Conservation (phyloP, 2,329 filamentous ascomycete genomes). For the Niveomyces coronatus region DNA sequence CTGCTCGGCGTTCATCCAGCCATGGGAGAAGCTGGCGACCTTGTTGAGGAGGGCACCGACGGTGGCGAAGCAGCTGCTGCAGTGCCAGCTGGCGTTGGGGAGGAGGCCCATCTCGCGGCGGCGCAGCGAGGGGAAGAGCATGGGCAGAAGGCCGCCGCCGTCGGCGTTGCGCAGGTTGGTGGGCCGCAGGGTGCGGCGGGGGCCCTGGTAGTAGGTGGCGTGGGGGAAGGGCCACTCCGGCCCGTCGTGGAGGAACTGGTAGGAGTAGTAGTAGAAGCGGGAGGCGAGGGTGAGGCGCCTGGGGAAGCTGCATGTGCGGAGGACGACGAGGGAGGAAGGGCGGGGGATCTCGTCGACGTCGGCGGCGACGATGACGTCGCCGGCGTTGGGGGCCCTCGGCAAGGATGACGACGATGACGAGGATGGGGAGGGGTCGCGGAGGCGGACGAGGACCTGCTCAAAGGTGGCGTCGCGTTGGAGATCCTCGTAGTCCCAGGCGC, state of each 20-base stretch:
- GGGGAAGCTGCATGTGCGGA: slow-evolving; percentile 42
- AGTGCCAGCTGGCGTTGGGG: slow-evolving; percentile 49
- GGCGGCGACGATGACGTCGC: slow-evolving; percentile 48
- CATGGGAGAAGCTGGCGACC: slow-evolving; percentile 46
- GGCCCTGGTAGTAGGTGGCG: slow-evolving; percentile 40
- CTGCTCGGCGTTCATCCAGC: slow-evolving; percentile 37
- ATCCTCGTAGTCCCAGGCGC: slow-evolving; percentile 41
- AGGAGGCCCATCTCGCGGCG: slow-evolving; percentile 34
- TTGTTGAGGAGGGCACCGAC: slow-evolving; percentile 45
- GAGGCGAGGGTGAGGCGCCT: slow-evolving; percentile 40
- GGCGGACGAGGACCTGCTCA: slow-evolving; percentile 40
- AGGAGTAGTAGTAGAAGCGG: slow-evolving; percentile 48
- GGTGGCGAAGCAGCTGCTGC: slow-evolving; percentile 49
- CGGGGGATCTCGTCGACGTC: slow-evolving; percentile 52
- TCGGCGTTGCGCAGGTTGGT: slow-evolving; percentile 41
- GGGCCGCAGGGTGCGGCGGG: slow-evolving; percentile 37
- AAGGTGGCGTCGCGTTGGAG: slow-evolving; percentile 47
- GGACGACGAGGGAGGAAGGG: slow-evolving; percentile 35
- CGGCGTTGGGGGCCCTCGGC: slow-evolving; percentile 29
- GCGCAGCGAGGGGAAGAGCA: slow-evolving; percentile 25
- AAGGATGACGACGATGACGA: no score
- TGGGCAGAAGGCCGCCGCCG: no score
- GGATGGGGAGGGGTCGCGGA: no score
- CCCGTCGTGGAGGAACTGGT: slow-evolving; percentile 36
- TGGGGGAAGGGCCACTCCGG: slow-evolving; percentile 47